A percentile compares a stretch with the other conserved stretches of the same genome.
Conservation (phyloP, 2,329 filamentous ascomycete species). For the Simplicillium aogashimaense region DNA sequence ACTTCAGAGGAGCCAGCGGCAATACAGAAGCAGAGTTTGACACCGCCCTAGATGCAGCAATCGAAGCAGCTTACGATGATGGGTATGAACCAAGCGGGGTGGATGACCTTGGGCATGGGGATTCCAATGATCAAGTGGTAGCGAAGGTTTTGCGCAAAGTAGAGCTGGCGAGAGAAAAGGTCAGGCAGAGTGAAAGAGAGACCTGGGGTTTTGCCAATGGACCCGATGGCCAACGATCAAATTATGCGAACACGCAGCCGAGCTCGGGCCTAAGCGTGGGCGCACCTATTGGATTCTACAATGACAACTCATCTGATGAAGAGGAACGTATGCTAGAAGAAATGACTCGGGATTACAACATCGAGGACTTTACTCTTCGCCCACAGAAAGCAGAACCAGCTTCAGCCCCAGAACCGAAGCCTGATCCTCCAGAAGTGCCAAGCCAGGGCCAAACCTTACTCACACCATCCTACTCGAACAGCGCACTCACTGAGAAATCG, state of each 20-base stretch:
- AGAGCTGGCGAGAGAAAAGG: slow-evolving; percentile 66
- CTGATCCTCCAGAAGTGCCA: slow-evolving; percentile 64
- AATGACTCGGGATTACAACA: slow-evolving; percentile 72
- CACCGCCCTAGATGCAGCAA: slow-evolving; percentile 85
- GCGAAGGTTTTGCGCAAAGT: slow-evolving; percentile 54
- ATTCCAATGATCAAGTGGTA: slow-evolving; percentile 32
- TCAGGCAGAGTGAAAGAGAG: slow-evolving; percentile 65
- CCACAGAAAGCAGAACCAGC: slow-evolving; percentile 31
- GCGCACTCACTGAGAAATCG: slow-evolving; percentile 58
- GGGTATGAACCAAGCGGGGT: slow-evolving; percentile 65
- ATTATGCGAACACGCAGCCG: slow-evolving; percentile 1
- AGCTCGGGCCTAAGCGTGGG: slow-evolving; percentile 2
- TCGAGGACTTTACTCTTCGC: slow-evolving; percentile 72
- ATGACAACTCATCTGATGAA: slow-evolving; percentile 56
- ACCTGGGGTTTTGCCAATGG: slow-evolving; percentile 24
- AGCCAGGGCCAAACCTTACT: slow-evolving; percentile 66
- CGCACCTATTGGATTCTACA: slow-evolving; percentile 46
- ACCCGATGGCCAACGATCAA: slow-evolving; percentile 35
- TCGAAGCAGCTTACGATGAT: slow-evolving; percentile 93
- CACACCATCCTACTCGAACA: slow-evolving; percentile 43
- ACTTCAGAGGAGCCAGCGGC: slow-evolving; percentile 57
- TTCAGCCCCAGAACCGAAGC: slow-evolving; percentile 32
- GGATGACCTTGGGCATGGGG: slow-evolving; percentile 28
- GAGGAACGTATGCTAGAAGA: slow-evolving; percentile 77
- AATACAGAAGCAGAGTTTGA: slow-evolving; percentile 86